Conservation (phyloP, 306 rosid species). For the Leucaena leucocephala region DNA sequence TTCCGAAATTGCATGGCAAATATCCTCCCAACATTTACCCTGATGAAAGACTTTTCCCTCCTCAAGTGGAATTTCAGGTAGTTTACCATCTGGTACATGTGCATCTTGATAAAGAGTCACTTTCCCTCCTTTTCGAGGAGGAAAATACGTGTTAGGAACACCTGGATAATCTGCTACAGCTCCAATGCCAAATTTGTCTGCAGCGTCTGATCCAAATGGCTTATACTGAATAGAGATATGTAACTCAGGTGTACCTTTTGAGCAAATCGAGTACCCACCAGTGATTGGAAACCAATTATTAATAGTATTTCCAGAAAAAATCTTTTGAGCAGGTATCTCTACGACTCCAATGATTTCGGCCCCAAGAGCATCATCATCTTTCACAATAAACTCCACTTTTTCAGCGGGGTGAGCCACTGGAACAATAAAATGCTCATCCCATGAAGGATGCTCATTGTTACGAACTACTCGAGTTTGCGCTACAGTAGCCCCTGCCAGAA, state of each 20-base stretch:
- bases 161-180: slow-evolving; percentile 37
- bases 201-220: slow-evolving; percentile 38
- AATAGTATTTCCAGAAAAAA: slow-evolving; percentile 45
- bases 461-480: slow-evolving; percentile 67
- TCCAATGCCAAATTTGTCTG: slow-evolving; percentile 32
- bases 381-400: slow-evolving; percentile 64
- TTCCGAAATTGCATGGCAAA: slow-evolving; percentile 74
- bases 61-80: slow-evolving; percentile 61
- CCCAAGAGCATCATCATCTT: slow-evolving; percentile 74
- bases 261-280: slow-evolving; percentile 47
- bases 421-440: slow-evolving; percentile 69
- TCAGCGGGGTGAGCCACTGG: slow-evolving; percentile 69
- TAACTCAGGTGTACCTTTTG: slow-evolving; percentile 61
- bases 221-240: slow-evolving; percentile 62
- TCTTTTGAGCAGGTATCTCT: slow-evolving; percentile 53
- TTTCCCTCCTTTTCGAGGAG: slow-evolving; percentile 64
- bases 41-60: slow-evolving; percentile 53
- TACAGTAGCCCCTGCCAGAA: slow-evolving; percentile 68
- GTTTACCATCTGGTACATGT: slow-evolving; percentile 55
- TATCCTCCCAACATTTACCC: slow-evolving; percentile 70
- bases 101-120: slow-evolving; percentile 82
- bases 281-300: slow-evolving; percentile 70
- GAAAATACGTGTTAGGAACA: slow-evolving; percentile 66
- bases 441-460: slow-evolving; percentile 63
- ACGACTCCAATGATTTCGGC: slow-evolving; percentile 74